Evolutionary conservation across 257 asterid species (phyloP).

Genomic region (Gardenia jasminoides): DNA sequence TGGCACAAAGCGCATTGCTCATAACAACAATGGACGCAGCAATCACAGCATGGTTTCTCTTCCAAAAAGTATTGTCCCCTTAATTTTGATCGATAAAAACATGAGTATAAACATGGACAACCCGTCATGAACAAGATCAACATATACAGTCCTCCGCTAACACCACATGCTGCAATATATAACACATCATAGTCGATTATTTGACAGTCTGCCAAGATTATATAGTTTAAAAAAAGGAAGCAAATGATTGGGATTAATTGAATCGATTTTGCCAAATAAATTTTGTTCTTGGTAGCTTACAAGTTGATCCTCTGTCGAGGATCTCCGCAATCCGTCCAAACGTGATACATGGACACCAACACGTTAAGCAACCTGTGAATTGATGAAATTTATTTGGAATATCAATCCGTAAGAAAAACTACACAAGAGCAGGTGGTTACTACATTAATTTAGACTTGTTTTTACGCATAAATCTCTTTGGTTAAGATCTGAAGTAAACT

Average conservation of each 20-base stretch:
- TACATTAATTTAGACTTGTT: too few species aligned
- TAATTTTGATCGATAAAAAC: conserved; percentile 62
- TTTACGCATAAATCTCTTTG: too few species aligned
- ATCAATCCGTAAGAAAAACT: background rate
- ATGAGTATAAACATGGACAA: conserved; percentile 54
- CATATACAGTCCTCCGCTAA: conserved; percentile 52
- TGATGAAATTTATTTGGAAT: background rate
- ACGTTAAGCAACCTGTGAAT: conserved; percentile 54
- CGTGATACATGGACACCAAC: conserved; percentile 70
- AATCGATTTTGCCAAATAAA: background rate
- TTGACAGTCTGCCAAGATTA: background rate
- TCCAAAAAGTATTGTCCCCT: conserved; percentile 52
- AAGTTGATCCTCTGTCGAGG: conserved; percentile 58
- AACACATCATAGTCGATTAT: too few species aligned
- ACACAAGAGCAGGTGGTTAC: background rate
- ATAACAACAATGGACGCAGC: conserved; percentile 55
- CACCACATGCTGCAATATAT: conserved; percentile 51
- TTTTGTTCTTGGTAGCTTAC: conserved; percentile 25
- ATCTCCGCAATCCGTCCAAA: conserved; percentile 72
- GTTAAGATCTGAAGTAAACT: too few species aligned
- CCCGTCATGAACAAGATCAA: conserved; percentile 44
- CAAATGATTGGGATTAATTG: background rate
- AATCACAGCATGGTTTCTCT: conserved; percentile 57
- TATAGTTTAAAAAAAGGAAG: background rate
- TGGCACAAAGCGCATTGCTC: conserved; percentile 59